phyloP scores from a whole-genome alignment of 805 yeast genomes.

The Candida argentea region DNA sequence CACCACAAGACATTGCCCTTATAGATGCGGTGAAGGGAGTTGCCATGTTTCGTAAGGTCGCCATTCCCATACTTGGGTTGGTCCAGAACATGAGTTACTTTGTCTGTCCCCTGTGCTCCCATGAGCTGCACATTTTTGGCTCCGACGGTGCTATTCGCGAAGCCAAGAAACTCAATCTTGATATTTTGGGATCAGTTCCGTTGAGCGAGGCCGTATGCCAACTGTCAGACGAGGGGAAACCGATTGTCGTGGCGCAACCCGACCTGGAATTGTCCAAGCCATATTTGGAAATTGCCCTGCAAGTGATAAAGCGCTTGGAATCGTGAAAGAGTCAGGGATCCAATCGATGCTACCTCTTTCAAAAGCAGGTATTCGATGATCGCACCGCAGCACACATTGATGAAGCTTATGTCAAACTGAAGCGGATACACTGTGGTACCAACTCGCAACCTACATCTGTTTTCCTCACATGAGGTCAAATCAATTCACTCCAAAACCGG shows the following conservation, averaged over 20 bases:
- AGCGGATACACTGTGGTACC: too few relatives aligned
- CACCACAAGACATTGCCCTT: conserved; percentile 80
- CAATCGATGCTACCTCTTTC: too few relatives aligned
- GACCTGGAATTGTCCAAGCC: conserved; percentile 27
- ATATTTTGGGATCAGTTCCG: conserved; percentile 59
- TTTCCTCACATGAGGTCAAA: too few relatives aligned
- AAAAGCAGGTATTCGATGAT: too few relatives aligned
- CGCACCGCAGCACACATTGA: too few relatives aligned
- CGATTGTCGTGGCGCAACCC: conserved; percentile 40
- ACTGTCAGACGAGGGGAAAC: conserved; percentile 56
- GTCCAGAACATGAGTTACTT: conserved; percentile 79
- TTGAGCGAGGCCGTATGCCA: conserved; percentile 48
- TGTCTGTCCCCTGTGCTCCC: conserved; percentile 66
- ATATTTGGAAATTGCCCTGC: conserved; percentile 40
- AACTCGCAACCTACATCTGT: too few relatives aligned
- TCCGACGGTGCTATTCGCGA: conserved; percentile 46
- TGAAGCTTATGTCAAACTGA: too few relatives aligned
- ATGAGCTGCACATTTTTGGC: conserved; percentile 69
- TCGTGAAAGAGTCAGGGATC: too few relatives aligned
- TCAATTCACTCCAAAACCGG: too few relatives aligned
- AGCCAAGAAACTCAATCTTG: conserved; percentile 36
- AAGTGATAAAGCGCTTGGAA: conserved; percentile 12
- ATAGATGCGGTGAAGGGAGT: conserved; percentile 75
- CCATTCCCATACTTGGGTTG: conserved; percentile 63
- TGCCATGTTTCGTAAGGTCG: conserved; percentile 63